These are phyloP conservation scores for Ehretia macrophylla DNA, from an alignment of 257 asterid species.

Conservation along the genomic window DNA sequence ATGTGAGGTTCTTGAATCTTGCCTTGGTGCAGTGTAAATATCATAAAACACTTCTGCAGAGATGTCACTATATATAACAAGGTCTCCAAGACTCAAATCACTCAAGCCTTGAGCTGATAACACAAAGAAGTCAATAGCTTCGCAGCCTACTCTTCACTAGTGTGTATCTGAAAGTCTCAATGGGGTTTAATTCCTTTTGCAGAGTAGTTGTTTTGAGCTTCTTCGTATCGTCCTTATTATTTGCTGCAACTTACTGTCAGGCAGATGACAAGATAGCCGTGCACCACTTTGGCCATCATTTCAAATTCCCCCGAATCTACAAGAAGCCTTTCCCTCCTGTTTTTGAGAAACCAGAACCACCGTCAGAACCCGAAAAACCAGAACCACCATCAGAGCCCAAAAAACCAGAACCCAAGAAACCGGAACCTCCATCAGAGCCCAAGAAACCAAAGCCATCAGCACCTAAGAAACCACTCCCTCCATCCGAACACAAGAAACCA, in stretches of 20 bases:
- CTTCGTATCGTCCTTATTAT: constrained; percentile 12
- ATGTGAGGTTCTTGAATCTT: constrained; percentile 42
- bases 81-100: neutral
- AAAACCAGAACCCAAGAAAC: neutral
- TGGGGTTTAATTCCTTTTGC: constrained; percentile 27
- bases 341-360: constrained; percentile 2
- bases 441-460: neutral
- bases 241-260: neutral
- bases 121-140: too few species aligned
- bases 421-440: constrained; percentile 11
- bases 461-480: constrained; percentile 16
- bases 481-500: neutral
- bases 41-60: constrained; percentile 8
- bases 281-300: constrained; percentile 41
- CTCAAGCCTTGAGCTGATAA: neutral
- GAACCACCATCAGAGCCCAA: neutral
- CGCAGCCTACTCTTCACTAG: neutral
- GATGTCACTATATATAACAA: constrained; percentile 13
- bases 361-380: constrained; percentile 1
- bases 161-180: neutral
- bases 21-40: constrained; percentile 32
- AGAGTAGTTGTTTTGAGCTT: constrained; percentile 23
- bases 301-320: constrained; percentile 37
- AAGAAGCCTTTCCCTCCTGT: constrained; percentile 44
- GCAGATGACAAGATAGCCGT: neutral